A percentile compares a stretch with the other conserved stretches of the same genome.
These are phyloP conservation scores for Oleoguttula mirabilis DNA, from an alignment of 495 filamentous ascomycete species.

Conservation along the genomic window DNA sequence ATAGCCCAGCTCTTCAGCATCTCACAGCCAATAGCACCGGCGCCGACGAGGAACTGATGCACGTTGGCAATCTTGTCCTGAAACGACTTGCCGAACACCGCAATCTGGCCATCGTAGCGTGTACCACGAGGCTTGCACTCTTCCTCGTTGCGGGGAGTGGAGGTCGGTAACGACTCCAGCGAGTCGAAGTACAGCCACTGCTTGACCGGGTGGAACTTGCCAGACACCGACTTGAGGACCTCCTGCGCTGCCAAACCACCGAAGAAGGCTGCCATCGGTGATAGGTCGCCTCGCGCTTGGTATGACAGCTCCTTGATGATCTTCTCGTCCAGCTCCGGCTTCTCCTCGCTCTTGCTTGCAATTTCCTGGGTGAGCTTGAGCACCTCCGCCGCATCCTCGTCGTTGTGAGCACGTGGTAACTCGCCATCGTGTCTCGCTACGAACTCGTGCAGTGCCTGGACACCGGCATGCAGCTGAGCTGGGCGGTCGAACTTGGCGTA, in stretches of 20 bases:
- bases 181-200: constrained; percentile 98
- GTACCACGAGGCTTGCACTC: constrained; percentile 68
- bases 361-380: constrained; percentile 59
- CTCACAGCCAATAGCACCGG: constrained; percentile 96
- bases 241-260: constrained; percentile 93
- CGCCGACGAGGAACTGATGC: constrained; percentile 87
- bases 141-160: constrained; percentile 64
- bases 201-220: constrained; percentile 86
- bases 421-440: constrained; percentile 51
- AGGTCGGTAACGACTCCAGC: constrained; percentile 78
- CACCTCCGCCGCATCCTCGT: constrained; percentile 69
- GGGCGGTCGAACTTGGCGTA: constrained; percentile 96
- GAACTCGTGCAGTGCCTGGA: constrained; percentile 86
- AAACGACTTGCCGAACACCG: constrained; percentile 85
- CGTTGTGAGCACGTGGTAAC: constrained; percentile 71
- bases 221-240: constrained; percentile 91
- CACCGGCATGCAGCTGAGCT: constrained; percentile 77
- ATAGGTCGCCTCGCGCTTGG: constrained; percentile 87
- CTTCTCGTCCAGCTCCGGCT: constrained; percentile 82
- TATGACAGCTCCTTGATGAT: constrained; percentile 86
- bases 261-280: constrained; percentile 87
- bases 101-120: constrained; percentile 95
- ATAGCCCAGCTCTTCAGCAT: constrained; percentile 99
- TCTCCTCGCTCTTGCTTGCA: constrained; percentile 50
- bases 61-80: constrained; percentile 86